Evolutionary conservation across 495 filamentous ascomycete species (phyloP), one percentile per base, ranked within the genome.

Genomic region (Penicillium egyptiacum): DNA sequence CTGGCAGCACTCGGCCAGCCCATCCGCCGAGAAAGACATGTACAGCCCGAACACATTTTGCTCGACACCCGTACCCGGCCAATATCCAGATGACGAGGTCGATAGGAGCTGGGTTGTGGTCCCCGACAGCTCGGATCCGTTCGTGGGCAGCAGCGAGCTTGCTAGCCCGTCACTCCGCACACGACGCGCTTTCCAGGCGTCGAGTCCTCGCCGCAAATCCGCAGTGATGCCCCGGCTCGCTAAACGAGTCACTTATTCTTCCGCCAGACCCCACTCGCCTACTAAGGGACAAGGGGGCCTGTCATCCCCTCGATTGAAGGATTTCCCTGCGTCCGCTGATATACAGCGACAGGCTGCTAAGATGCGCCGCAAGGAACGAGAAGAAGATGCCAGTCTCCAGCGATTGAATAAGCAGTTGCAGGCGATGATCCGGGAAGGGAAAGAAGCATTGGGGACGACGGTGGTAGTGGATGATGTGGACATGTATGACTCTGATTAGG

Each of bases 391-490:
- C 41, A 85, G 86, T 50, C 81, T 98, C 50, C 82, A 83, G 53
- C 83, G 86, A 20, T 83, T 97, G 69, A 94, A 93, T 65, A 78
- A 83, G 37, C 85, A 86, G 62, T 72, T 97, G 25, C 83, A 87
- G 62, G 85, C 81, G 30, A 90, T 98, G 89, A 96, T 98, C 42
- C 71, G 86, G 8, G 86, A 97, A 69, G 94, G 91, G 0, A 88
- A 86, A 66, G 89, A 94, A 65, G 94, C 94, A 12, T 65, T 97
- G 20, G 91, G 89, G 11, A 88, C 90, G 31, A 92, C 78, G 49
- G 78, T 91, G 17, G 87, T 90, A 64, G 81, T 98, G 45, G 83
- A 87, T 56, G 82, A 85, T 42, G 40, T 65, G 49, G 75, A 77
- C 14, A 77, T 82, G 71, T 45, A 55, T 28, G 42, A 46, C 33